phyloP scores from a whole-genome alignment of 148 eudicot genomes.

The Vaccinium darrowii region DNA sequence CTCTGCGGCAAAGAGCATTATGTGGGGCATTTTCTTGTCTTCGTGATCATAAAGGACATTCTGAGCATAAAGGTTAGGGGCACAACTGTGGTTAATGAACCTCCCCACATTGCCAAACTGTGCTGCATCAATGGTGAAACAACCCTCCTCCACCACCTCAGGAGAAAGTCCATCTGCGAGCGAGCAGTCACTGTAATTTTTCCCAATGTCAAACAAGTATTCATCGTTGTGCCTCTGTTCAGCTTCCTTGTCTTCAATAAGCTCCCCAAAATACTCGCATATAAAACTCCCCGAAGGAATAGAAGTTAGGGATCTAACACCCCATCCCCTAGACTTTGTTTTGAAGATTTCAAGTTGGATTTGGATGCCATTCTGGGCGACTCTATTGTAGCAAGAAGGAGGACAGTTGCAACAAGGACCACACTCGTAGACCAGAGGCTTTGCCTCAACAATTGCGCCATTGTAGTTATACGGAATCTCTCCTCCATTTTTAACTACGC shows the following conservation, averaged over 20 bases:
- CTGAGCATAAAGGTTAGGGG: conserved; percentile 90
- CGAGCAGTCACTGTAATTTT: conserved; percentile 55
- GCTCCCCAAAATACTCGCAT: conserved; percentile 90
- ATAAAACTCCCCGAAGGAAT: conserved; percentile 85
- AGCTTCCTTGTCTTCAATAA: conserved; percentile 85
- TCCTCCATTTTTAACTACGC: conserved; percentile 68
- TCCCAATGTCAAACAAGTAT: conserved; percentile 84
- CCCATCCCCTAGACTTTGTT: conserved; percentile 87
- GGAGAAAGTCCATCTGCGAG: conserved; percentile 30
- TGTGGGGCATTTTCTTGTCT: conserved; percentile 79
- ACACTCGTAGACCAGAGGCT: conserved; percentile 80
- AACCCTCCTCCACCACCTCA: conserved; percentile 47
- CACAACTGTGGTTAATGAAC: conserved; percentile 90
- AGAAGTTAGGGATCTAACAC: conserved; percentile 66
- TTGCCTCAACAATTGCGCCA: conserved; percentile 80
- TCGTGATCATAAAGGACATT: conserved; percentile 85
- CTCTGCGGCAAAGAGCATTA: conserved; percentile 87
- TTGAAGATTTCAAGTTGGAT: conserved; percentile 85
- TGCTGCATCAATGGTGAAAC: conserved; percentile 84
- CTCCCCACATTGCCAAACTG: conserved; percentile 72
- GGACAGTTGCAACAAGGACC: conserved; percentile 87
- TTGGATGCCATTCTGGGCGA: conserved; percentile 70
- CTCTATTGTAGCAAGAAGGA: conserved; percentile 75
- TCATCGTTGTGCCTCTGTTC: conserved; percentile 70
- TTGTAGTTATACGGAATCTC: conserved; percentile 77